Base-by-base conservation (phyloP, 148 eudicot species). In the Nyssa sinensis region DNA sequence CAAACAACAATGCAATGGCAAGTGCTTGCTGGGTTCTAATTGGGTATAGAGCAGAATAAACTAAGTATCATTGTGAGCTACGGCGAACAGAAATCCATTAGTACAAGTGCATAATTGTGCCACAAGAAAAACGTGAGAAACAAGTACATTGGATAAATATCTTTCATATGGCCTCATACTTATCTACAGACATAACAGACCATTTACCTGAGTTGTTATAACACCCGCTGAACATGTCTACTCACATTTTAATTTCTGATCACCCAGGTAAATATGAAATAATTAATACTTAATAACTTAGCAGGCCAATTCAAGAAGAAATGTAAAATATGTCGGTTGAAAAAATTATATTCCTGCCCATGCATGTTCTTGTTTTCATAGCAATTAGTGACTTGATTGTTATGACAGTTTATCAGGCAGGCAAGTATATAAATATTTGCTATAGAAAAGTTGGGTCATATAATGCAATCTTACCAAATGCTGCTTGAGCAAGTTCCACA, bases 401-500 rank as follows among this genome's bases (percentile, higher is more conserved):
- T 0, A 13, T n/a, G 21, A 55, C 19, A 55, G 19, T 55, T 55
- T 55, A n/a, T 55, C 59, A 17, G 13, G 57, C 57, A 49, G 57
- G 57, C 14, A 9, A 9, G 44, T 37, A 9, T 37, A 9, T n/a
- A 49, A 49, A 17, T 49, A 49, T 7, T 55, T 55, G 5, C 21
- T 25, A 64, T 35, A n/a, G 7, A 66, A 35, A 37, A 21, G 44
- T 2, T 1, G 17, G 21, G 51, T 19, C 24, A 65, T 66, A 17
- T 33, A 28, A 64, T 2, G 39, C 7, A 33, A 65, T 37, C 87
- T 80, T 75, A 94, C 98, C 98, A 74, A 95, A 95, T 57, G 98
- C 98, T 74, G 98, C 98, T 67, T 95, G 93, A 39, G 98, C 97
- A 57, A 95, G 89, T 78, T 95, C 98, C 32, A 95, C 92, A 25